Evolutionary conservation across 495 filamentous ascomycete genomes (phyloP).

Genomic region (Penicillium cosmopolitanum): DNA sequence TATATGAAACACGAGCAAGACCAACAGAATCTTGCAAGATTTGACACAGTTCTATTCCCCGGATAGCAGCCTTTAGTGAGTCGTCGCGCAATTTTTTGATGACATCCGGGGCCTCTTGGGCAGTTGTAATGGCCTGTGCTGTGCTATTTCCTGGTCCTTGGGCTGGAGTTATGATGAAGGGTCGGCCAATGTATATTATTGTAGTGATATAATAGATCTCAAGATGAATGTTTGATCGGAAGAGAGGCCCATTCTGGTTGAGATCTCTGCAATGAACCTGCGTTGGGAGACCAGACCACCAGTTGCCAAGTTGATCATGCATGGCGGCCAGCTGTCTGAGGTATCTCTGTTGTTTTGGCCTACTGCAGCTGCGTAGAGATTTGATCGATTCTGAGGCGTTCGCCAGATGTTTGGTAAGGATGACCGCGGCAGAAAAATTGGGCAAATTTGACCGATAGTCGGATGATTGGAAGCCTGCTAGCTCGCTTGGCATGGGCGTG

Average conservation of each 20-base stretch:
- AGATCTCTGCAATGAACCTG: conserved; percentile 39
- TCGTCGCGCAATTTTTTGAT: conserved; percentile 8
- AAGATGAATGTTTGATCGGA: conserved; percentile 47
- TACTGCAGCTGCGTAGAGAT: not conserved
- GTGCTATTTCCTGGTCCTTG: not conserved
- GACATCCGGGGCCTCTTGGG: not conserved
- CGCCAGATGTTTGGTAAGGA: conserved; percentile 32
- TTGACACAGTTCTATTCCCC: conserved; percentile 25
- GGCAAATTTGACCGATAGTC: conserved; percentile 35
- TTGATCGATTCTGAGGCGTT: not conserved
- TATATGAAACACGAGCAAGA: conserved; percentile 25
- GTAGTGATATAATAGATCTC: conserved; percentile 48
- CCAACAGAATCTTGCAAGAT: conserved; percentile 23
- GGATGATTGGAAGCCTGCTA: conserved; percentile 37
- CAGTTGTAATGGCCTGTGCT: not conserved
- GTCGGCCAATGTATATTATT: conserved; percentile 50
- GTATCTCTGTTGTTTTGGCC: not conserved
- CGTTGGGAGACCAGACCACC: conserved; percentile 48
- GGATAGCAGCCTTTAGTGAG: conserved; percentile 17
- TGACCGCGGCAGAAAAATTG: conserved; percentile 43
- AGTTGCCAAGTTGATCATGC: conserved; percentile 13
- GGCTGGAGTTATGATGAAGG: conserved; percentile 42
- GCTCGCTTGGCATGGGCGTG: conserved; percentile 17
- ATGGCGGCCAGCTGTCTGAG: conserved; percentile 1
- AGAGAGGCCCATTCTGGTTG: conserved; percentile 35